Percentiles rank a stretch among this genome's conserved stretches.
phyloP scores from a whole-genome alignment of 2,329 filamentous ascomycete species.

The Rutstroemia sp. region DNA sequence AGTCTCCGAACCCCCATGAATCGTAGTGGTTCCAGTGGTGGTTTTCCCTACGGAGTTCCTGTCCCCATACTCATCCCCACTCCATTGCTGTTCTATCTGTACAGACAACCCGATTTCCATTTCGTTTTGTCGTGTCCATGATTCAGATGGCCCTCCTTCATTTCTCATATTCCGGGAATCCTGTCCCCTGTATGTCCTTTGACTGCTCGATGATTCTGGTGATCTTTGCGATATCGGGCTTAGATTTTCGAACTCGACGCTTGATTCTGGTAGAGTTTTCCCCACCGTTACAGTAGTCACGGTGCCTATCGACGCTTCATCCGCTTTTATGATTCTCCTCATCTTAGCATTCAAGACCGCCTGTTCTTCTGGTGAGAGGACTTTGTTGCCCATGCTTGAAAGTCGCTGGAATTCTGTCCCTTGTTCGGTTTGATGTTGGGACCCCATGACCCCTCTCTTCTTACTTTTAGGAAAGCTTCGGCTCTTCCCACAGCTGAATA shows the following conservation, averaged over 20 bases:
- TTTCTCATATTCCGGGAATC: neutral
- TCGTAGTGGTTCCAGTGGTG: neutral
- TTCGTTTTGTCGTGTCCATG: conserved; percentile 2
- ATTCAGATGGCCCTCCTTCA: neutral
- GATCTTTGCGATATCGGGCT: neutral
- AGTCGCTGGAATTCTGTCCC: conserved; percentile 6
- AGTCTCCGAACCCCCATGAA: neutral
- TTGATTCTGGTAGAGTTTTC: neutral
- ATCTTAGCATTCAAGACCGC: conserved; percentile 3
- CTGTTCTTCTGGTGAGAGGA: neutral
- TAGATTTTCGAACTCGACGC: neutral
- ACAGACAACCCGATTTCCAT: conserved; percentile 1
- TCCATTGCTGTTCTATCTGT: neutral
- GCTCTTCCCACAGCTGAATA: conserved; percentile 16
- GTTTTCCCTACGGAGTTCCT: neutral
- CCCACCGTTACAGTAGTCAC: neutral
- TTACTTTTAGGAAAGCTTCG: neutral
- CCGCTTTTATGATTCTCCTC: neutral
- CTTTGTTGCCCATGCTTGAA: neutral
- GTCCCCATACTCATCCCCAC: neutral
- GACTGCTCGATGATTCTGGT: neutral
- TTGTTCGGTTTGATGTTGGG: neutral
- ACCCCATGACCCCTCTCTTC: neutral
- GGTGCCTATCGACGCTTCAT: neutral
- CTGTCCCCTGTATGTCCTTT: neutral